These are phyloP conservation scores for Kwoniella mangroviensis DNA, from an alignment of 768 basidiomycete genomes.

Conservation along the genomic window DNA sequence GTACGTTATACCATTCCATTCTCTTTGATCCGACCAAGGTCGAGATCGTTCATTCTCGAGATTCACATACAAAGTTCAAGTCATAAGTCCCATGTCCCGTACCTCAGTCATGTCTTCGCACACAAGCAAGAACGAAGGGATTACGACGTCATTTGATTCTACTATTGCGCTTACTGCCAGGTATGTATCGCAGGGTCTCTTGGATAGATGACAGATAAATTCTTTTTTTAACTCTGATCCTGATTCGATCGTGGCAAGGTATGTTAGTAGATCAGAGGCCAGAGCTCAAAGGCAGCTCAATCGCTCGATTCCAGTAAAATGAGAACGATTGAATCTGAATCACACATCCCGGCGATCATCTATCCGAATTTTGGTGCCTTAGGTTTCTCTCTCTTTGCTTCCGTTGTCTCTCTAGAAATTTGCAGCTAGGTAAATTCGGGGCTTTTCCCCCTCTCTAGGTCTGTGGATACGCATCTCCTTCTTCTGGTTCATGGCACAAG, in stretches of 20 bases:
- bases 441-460: too few species aligned
- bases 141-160: not conserved
- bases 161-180: too few species aligned
- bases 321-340: not conserved
- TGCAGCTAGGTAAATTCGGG: not conserved
- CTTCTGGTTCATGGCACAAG: not conserved
- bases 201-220: too few species aligned
- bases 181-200: too few species aligned
- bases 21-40: not conserved
- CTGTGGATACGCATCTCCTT: not conserved
- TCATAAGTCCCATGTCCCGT: not conserved
- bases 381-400: not conserved
- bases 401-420: not conserved
- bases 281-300: too few species aligned
- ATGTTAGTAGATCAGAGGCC: not conserved
- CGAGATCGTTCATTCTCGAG: not conserved
- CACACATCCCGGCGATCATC: constrained; percentile 9
- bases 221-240: too few species aligned
- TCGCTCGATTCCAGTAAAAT: not conserved
- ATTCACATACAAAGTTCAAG: not conserved
- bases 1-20: not conserved
- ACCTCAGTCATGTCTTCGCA: not conserved
- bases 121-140: not conserved
- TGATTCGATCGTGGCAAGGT: too few species aligned
- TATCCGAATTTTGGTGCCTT: constrained; percentile 2